Evolutionary conservation across 2,329 filamentous ascomycete species (phyloP).

Genomic region (Teratosphaeria pseudoeucalypti): DNA sequence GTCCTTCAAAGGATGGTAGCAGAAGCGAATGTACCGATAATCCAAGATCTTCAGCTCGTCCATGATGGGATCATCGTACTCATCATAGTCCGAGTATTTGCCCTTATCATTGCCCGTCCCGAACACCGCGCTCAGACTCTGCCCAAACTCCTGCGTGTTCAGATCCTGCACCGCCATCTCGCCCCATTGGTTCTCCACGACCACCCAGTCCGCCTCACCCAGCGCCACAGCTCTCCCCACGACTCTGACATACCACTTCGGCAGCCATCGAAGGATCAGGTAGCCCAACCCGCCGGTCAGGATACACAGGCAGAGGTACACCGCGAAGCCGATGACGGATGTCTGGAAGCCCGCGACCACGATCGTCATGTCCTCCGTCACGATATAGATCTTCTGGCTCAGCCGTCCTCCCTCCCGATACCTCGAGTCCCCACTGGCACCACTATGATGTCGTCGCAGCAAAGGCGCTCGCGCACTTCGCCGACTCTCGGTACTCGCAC

Average conservation of each 20-base stretch:
- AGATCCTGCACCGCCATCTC: slow-evolving; percentile 75
- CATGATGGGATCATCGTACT: slow-evolving; percentile 66
- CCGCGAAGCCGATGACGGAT: slow-evolving; percentile 54
- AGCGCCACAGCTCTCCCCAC: slow-evolving; percentile 61
- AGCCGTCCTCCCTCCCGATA: slow-evolving; percentile 51
- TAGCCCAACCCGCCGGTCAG: slow-evolving; percentile 68
- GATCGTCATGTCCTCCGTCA: slow-evolving; percentile 87
- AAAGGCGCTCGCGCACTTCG: slow-evolving; percentile 35
- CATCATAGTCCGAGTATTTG: slow-evolving; percentile 57
- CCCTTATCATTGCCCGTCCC: slow-evolving; percentile 52
- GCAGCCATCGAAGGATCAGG: slow-evolving; percentile 81
- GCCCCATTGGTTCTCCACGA: slow-evolving; percentile 95
- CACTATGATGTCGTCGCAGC: slow-evolving; percentile 62
- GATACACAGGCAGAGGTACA: slow-evolving; percentile 62
- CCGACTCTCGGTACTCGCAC: slow-evolving; percentile 42
- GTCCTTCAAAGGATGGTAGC: slow-evolving; percentile 79
- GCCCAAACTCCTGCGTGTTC: slow-evolving; percentile 47
- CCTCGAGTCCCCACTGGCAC: slow-evolving; percentile 56
- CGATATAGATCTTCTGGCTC: slow-evolving; percentile 87
- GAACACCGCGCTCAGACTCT: slow-evolving; percentile 58
- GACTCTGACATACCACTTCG: slow-evolving; percentile 70
- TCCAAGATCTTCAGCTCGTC: slow-evolving; percentile 66
- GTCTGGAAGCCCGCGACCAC: slow-evolving; percentile 87
- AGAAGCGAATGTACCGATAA: slow-evolving; percentile 90
- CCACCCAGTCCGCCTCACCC: slow-evolving; percentile 75